Evolutionary conservation across 495 filamentous ascomycete species (phyloP), one percentile per base, ranked within the genome.

Genomic region (Xylaria palmicola): DNA sequence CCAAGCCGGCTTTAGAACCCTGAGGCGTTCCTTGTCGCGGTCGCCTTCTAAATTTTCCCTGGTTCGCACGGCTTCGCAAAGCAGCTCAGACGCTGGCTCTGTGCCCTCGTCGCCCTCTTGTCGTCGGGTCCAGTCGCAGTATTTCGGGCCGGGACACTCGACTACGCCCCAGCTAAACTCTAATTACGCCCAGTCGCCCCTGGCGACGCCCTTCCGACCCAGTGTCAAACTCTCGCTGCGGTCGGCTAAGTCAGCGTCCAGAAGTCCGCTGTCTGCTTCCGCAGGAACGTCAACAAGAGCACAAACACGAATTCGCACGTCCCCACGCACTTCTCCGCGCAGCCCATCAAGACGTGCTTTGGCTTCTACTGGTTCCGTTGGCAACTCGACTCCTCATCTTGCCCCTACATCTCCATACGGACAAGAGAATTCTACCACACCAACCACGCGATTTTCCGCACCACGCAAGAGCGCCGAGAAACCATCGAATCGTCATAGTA

Each of bases 21-120:
- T 97, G 41, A 83, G 91, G 41, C 88, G 91, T 64, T 95, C 92
- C 20, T 78, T 97, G 47, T 95, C 91, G 27, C 82, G 90, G 45
- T 96, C 92, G 9, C 92, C 92, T 9, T 95, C 92, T 8, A 95
- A 92, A 70, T 90, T 92, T 65, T 83, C 82, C 36, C 72, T 93
- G 26, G 75, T 85, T 43, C 78, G 83, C 27, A 75, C 82, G 17
- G 82, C 83, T 74, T 75, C 73, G 6, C 73, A 69, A 24, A 68
- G 66, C 39, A 69, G 69, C 52, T 69, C 72, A 37, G 63, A 68
- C 17, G 20, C 66, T 8, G 52, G 65, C 10, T 66, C 68, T 27
- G 56, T 59, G 6, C 65, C 66, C 15, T 64, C 68, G 8, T 66
- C 72, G 4, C 70, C 69, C 10, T 71, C 71, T 6, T 60, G 70